Base-by-base conservation (phyloP, 2,329 filamentous ascomycete species). In the Mycosphaerella sp. region DNA sequence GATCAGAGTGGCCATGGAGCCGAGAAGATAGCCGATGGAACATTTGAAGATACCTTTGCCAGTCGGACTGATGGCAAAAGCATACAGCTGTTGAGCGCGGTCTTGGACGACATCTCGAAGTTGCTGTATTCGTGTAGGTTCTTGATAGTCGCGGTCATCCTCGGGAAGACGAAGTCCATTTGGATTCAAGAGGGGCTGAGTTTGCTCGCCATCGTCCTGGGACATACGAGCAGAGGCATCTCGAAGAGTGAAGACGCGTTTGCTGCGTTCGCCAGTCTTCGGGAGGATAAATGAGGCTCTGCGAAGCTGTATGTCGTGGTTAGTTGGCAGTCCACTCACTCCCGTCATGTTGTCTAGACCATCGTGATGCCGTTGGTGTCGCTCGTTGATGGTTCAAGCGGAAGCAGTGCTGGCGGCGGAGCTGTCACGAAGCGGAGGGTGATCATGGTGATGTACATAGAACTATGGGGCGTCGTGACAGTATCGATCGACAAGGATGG, bases 281-380 rank as follows among this genome's bases (percentile, higher is more conserved):
- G 91, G 89, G 49, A 95, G 79, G 61, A 97, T 86, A 68, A 94
- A 89, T 40, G 88, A 93, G 59, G 87, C 87, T 66, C 91, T 86
- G 59, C 86, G 84, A 55, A 94, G 77, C 54, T 59, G 53, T 35
- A 50, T 51, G 13, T 50, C 41, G 18, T 39, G n/a, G 34, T 45
- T 34, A 41, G 44, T 48, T 46, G 42, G 42, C 34, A 35, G 41
- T 37, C 41, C 25, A 39, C 18, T 8, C 16, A 27, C 36, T 12
- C 45, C 37, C 45, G 41, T 49, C 14, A 17, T 42, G 8, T 32
- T 25, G 21, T 25, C 18, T 49, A 25, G 17, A 25, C 25, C 17
- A 41, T 41, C 17, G 6, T 41, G 39, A 41, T 25, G 13, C 9
- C 10, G 18, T 21, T 41, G 36, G 12, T 9, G 14, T n/a, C n/a